These are phyloP conservation scores for Tremella fuciformis DNA, from an alignment of 768 basidiomycete species.

Conservation along the genomic window DNA sequence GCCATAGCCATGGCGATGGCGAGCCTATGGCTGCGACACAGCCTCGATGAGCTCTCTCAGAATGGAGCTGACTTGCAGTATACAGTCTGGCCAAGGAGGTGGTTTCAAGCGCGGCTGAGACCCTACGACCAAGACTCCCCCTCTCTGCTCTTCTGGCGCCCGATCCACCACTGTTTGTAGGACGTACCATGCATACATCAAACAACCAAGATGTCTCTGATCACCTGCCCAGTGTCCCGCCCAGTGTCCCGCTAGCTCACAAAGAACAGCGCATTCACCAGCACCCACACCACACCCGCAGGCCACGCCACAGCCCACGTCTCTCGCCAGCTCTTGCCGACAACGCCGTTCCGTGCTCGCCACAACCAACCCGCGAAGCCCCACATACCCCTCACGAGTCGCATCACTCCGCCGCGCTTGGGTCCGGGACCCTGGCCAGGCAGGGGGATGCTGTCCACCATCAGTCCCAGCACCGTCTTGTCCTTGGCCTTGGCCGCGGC, in stretches of 20 bases:
- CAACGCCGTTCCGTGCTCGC: conserved; percentile 41
- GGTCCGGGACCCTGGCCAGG: background rate
- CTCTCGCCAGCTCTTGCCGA: conserved; percentile 40
- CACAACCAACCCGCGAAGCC: conserved; percentile 38
- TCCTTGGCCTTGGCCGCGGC: conserved; percentile 45
- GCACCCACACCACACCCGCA: conserved; percentile 42
- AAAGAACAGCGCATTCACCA: conserved; percentile 48
- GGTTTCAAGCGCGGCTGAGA: too few species aligned
- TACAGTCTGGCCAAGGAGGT: too few species aligned
- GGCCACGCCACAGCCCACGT: conserved; percentile 44
- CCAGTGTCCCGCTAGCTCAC: background rate
- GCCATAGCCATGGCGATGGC: too few species aligned
- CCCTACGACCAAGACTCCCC: too few species aligned
- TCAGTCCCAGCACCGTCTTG: conserved; percentile 21
- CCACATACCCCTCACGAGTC: conserved; percentile 17
- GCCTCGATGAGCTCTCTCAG: too few species aligned
- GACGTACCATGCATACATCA: too few species aligned
- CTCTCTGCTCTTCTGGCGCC: too few species aligned
- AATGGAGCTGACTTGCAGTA: too few species aligned
- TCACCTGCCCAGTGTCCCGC: too few species aligned
- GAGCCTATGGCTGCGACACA: too few species aligned
- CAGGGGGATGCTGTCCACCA: background rate
- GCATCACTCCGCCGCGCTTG: conserved; percentile 3
- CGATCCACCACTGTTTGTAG: too few species aligned
- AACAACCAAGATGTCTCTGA: too few species aligned